Conservation (phyloP, 345 rosid species). For the Hevea brasiliensis region DNA sequence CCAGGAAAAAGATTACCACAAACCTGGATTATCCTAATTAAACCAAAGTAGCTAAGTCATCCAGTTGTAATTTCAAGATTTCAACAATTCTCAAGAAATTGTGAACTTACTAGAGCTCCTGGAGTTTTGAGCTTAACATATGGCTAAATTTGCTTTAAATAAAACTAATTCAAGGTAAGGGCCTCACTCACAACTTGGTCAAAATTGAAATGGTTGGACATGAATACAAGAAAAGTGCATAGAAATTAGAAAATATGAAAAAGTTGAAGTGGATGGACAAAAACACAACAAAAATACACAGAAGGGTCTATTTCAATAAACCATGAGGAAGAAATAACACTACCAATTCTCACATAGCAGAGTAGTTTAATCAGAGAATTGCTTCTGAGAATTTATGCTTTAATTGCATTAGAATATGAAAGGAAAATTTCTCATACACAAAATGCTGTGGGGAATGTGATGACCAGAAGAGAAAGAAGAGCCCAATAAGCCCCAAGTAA, state of each 20-base stretch:
- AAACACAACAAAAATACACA: no score
- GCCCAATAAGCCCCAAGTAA: no score
- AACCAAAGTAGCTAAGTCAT: background rate
- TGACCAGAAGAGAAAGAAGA: background rate
- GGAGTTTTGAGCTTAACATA: background rate
- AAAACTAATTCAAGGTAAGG: background rate
- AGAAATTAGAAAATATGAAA: no score
- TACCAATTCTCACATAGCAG: background rate
- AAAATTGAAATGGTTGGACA: background rate
- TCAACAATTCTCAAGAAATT: background rate
- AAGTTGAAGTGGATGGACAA: no score
- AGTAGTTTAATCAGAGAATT: background rate
- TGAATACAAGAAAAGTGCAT: background rate
- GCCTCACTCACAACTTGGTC: background rate
- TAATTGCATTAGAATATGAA: background rate
- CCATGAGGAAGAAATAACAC: background rate
- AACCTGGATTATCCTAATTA: background rate
- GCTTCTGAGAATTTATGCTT: background rate
- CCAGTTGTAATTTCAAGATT: background rate
- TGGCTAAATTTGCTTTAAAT: background rate
- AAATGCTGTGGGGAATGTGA: background rate
- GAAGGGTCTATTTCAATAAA: background rate
- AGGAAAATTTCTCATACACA: background rate
- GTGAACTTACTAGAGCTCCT: background rate
- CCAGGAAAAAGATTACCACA: background rate